Evolutionary conservation across 192 early-diverging fungal genomes (phyloP), one percentile per base, ranked within the genome.

Genomic region (Rhizoclosmatium globosum): DNA sequence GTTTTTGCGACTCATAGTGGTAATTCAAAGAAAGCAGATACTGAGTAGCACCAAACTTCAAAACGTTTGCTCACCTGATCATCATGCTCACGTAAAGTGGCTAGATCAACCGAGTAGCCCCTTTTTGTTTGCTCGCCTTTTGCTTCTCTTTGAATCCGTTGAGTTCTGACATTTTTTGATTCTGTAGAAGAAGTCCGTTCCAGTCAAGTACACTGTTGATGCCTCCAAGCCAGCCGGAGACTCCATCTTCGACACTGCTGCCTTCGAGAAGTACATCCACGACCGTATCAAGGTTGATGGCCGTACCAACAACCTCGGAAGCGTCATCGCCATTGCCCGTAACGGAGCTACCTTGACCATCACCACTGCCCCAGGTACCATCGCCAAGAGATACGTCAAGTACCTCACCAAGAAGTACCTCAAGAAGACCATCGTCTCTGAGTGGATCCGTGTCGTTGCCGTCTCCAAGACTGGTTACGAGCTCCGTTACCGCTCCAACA

Each of bases 321-420:
- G 95, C 56, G 72, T 88, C 76, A 62, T 62, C 60, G 86, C 91
- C 86, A 96, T 99, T 79, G 82, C 88, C 87, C 95, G 95, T 83
- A 91, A 88, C 81, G 71, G 64, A 53, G 62, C 74, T 68, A 91
- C 89, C 84, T 87, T 99, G 82, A 92, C 94, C 76, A 92, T 96
- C 79, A 89, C 91, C 80, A 87, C 92, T 83, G 89, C 87, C 87
- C 82, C 84, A 74, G 87, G 86, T 72, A 87, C 89, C 71, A 84
- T 98, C 89, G 93, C 97, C 84, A 99, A 99, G 94, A 94, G 97
- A 80, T 99, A 99, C 94, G 87, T 98, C 88, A 99, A 99, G 94
- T 99, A 99, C 94, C 93, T 99, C 69, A 95, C 98, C 90, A 99
- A 99, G 94, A 97, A 97, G 92, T 99, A 96, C 94, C 90, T 99